Evolutionary conservation across 305 asterid genomes (phyloP).

Genomic region (Fraxinus baroniana): DNA sequence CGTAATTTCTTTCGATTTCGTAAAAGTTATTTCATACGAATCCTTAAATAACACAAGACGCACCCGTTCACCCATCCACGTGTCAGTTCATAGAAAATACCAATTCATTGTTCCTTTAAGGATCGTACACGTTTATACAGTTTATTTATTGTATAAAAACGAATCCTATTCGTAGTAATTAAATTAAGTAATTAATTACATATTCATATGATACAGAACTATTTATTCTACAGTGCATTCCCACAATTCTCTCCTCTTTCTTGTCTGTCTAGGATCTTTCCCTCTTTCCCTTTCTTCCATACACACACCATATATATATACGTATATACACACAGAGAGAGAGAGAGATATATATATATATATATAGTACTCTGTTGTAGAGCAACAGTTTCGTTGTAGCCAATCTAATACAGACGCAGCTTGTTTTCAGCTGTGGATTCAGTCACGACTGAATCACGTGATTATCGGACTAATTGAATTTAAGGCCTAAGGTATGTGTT

Average conservation of each 20-base stretch:
- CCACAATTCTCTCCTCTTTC: constrained; percentile 16
- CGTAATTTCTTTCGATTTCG: no score
- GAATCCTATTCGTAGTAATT: not conserved
- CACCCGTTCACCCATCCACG: not conserved
- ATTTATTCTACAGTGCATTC: constrained; percentile 5
- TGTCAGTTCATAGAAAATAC: not conserved
- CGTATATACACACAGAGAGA: not conserved
- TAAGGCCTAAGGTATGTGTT: constrained; percentile 27
- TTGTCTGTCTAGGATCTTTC: not conserved
- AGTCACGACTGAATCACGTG: constrained; percentile 12
- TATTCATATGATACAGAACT: not conserved
- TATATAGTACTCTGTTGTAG: not conserved
- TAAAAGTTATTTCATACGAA: not conserved
- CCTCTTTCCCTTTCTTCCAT: constrained; percentile 2
- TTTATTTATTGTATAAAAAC: not conserved
- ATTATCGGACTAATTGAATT: constrained; percentile 26
- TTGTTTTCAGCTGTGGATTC: constrained; percentile 31
- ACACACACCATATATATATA: constrained; percentile 7
- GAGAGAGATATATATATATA: not conserved
- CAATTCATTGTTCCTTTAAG: not conserved
- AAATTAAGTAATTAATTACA: not conserved
- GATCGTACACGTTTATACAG: not conserved
- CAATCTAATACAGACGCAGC: constrained; percentile 11
- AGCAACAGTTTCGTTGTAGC: not conserved
- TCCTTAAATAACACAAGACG: not conserved